Evolutionary conservation across 1,284 basidiomycete species (phyloP).

Genomic region (Ganoderma sinense): DNA sequence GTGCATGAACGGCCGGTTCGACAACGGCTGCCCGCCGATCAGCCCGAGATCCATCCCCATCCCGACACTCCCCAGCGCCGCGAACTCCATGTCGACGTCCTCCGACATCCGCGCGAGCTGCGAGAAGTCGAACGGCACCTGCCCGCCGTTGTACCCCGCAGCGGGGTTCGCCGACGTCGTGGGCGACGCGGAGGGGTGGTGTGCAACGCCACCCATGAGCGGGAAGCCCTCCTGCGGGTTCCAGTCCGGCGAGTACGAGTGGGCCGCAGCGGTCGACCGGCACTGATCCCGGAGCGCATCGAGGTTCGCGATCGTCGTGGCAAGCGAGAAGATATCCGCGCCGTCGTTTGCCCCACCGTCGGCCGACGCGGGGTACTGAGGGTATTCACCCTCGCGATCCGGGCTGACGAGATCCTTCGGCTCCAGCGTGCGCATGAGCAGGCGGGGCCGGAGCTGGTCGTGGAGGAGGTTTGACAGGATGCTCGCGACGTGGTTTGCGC

Average conservation of each 20-base stretch:
- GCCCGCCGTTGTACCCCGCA: conserved; percentile 11
- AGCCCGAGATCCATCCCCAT: conserved; percentile 34
- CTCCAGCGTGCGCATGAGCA: conserved; percentile 39
- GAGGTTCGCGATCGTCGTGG: conserved; percentile 28
- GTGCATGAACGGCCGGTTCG: conserved; percentile 31
- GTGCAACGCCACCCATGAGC: conserved; percentile 4
- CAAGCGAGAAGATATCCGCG: conserved; percentile 25
- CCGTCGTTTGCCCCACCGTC: conserved; percentile 18
- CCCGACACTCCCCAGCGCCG: conserved; percentile 29
- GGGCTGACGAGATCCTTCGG: conserved; percentile 31
- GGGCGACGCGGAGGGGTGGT: neutral
- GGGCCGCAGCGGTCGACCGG: conserved; percentile 19
- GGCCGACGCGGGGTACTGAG: neutral
- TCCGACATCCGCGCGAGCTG: conserved; percentile 16
- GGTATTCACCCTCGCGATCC: conserved; percentile 8
- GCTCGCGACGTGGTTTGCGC: conserved; percentile 55
- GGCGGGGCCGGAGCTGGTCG: conserved; percentile 41
- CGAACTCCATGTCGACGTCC: conserved; percentile 36
- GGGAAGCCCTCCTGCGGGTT: conserved; percentile 17
- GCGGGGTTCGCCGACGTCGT: conserved; percentile 2
- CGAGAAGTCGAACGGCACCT: conserved; percentile 1
- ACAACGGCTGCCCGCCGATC: conserved; percentile 32
- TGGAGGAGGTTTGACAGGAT: conserved; percentile 47
- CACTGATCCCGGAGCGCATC: conserved; percentile 31
- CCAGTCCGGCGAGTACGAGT: conserved; percentile 25